Evolutionary conservation across 1,284 basidiomycete species (phyloP), one percentile per base, ranked within the genome.

Genomic region (Chondrostereum purpureum): DNA sequence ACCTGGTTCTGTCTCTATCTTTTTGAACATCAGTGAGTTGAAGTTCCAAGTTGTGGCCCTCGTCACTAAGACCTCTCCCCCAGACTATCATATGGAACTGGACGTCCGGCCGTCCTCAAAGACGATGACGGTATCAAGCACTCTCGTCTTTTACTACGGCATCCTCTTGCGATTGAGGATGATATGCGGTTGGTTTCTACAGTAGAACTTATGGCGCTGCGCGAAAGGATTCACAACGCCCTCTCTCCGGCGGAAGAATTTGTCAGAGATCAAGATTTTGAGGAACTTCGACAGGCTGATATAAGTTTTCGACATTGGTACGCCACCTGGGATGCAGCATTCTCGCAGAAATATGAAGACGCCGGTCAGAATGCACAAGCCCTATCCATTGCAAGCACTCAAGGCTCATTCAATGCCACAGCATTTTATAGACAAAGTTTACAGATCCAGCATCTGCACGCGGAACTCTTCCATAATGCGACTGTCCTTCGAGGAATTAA

Each of bases 151-250:
- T 72, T 93, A n/a, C 68, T 95, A 18, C 81, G 85, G 53, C 92
- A 95, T 59, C 92, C 92, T 12, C 68, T 94, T 16, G 80, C 89
- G 5, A 89, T 93, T 53, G 85, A 91, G 54, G 92, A 94, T 51
- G 92, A 96, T 56, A 92, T 91, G 76, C 82, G 92, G 36, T 78
- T 96, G n/a, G 88, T 95, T 14, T 93, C 92, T 5, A 94, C 90
- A 1, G 88, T 92, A 16, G 89, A 90, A 56, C 72, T 90, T 44
- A 87, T 89, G 77, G 77, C 77, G n/a, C 78, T 89, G 51, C 78
- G 88, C 42, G 87, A 90, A 58, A 70, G 79, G 24, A 72, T 88
- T 4, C 77, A 87, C 54, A 86, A 88, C 57, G 75, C 74, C 10
- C 64, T 90, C 31, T 73, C 78, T 21, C 83, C 82, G 13, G 75